Conservation (phyloP, 1,284 basidiomycete species). For the Lignosus rhinocerotis region DNA sequence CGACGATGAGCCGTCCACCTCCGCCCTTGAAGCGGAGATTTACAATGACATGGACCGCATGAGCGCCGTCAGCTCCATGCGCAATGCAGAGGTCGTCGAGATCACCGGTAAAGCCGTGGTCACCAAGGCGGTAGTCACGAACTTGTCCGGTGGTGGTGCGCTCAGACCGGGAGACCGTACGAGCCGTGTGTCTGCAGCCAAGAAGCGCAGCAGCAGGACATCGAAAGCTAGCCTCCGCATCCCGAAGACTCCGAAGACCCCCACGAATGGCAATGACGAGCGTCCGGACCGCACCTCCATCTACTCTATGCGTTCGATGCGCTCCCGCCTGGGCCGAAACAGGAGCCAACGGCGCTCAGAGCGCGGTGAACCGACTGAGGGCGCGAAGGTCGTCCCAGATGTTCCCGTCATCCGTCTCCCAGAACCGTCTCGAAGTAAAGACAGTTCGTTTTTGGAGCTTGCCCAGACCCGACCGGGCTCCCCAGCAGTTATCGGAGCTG, state of each 20-base stretch:
- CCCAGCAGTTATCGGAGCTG: constrained; percentile 15
- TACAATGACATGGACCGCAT: constrained; percentile 27
- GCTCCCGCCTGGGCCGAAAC: constrained; percentile 24
- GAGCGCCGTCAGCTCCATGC: constrained; percentile 24
- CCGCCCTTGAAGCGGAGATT: constrained; percentile 33
- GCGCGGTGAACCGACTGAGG: constrained; percentile 5
- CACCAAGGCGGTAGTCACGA: constrained; percentile 33
- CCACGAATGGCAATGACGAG: constrained; percentile 20
- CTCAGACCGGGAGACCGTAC: constrained; percentile 20
- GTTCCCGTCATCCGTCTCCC: constrained; percentile 27
- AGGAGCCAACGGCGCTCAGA: constrained; percentile 27
- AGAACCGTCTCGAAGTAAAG: constrained; percentile 16
- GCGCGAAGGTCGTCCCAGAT: constrained; percentile 15
- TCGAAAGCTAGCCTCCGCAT: constrained; percentile 62
- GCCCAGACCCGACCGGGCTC: constrained; percentile 29
- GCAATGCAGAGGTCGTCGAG: constrained; percentile 33
- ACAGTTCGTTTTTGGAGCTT: constrained; percentile 33
- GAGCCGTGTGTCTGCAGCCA: constrained; percentile 54
- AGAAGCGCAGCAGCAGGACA: constrained; percentile 55
- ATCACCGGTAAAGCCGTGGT: constrained; percentile 37
- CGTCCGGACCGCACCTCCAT: constrained; percentile 18
- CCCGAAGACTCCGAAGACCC: constrained; percentile 31
- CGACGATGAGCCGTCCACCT: constrained; percentile 37
- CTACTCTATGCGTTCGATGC: constrained; percentile 14
- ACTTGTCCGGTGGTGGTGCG: constrained; percentile 13